phyloP scores from a whole-genome alignment of 495 filamentous ascomycete species.

The Pyrenopolyporus hunteri region DNA sequence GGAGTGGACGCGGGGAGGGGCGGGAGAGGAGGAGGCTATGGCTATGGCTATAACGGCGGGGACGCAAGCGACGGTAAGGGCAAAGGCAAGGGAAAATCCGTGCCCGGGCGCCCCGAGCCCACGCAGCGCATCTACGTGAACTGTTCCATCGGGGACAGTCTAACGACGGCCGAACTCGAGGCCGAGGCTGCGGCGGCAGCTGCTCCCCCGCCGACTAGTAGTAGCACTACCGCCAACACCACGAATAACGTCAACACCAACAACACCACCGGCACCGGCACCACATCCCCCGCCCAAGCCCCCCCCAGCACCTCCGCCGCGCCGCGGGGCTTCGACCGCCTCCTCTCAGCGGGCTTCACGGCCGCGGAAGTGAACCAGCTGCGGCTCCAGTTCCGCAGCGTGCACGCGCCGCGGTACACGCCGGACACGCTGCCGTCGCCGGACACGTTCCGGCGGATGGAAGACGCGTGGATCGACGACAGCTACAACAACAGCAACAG shows the following conservation, averaged over 20 bases:
- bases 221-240: no score
- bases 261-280: not conserved
- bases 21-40: constrained; percentile 40
- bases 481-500: no score
- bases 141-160: constrained; percentile 81
- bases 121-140: constrained; percentile 74
- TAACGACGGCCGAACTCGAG: constrained; percentile 69
- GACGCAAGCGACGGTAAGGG: not conserved
- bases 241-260: no score
- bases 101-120: constrained; percentile 39
- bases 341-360: constrained; percentile 80
- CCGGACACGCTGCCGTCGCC: constrained; percentile 82
- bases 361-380: constrained; percentile 79
- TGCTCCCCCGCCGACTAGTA: constrained; percentile 42
- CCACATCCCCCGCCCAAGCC: constrained; percentile 1
- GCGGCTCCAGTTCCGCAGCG: constrained; percentile 81
- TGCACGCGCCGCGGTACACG: constrained; percentile 77
- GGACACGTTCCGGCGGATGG: constrained; percentile 63
- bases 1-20: not conserved
- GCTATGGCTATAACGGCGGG: constrained; percentile 30
- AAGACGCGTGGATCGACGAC: constrained; percentile 93
- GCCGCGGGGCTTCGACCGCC: constrained; percentile 88
- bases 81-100: constrained; percentile 61
- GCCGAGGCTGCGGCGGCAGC: constrained; percentile 66
- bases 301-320: constrained; percentile 58